phyloP scores from a whole-genome alignment of 2,329 filamentous ascomycete genomes.

The Fusarium luffae region DNA sequence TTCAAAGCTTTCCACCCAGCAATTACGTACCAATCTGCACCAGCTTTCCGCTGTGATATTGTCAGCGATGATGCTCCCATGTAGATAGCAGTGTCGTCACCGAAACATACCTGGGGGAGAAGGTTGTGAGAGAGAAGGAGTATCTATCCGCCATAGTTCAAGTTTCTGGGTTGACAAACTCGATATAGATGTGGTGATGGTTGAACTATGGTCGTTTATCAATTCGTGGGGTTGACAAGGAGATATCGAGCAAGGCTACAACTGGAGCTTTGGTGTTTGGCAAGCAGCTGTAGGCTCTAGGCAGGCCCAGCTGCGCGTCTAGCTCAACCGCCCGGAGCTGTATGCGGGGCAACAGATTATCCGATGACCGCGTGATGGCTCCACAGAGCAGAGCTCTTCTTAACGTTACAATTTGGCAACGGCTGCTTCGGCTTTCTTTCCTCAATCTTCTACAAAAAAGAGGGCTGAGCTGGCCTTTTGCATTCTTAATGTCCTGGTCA shows the following conservation, averaged over 20 bases:
- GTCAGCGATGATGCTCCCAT: constrained; percentile 57
- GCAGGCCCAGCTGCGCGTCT: constrained; percentile 55
- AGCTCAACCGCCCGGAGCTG: constrained; percentile 46
- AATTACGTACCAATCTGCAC: constrained; percentile 83
- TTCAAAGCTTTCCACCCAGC: not conserved
- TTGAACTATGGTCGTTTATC: constrained; percentile 25
- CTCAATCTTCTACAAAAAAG: constrained; percentile 33
- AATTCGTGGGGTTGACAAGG: constrained; percentile 41
- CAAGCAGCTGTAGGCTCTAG: constrained; percentile 48
- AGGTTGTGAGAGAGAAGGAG: constrained; percentile 98
- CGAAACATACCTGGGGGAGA: constrained; percentile 90
- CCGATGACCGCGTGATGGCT: constrained; percentile 38
- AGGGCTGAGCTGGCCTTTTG: constrained; percentile 50
- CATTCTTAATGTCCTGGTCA: constrained; percentile 25
- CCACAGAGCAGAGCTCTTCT: constrained; percentile 29
- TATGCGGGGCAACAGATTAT: constrained; percentile 43
- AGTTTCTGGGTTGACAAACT: constrained; percentile 20
- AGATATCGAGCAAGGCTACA: constrained; percentile 47
- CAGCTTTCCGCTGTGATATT: constrained; percentile 84
- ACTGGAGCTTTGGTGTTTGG: constrained; percentile 51
- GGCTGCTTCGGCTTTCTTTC: constrained; percentile 46
- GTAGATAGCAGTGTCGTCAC: constrained; percentile 42
- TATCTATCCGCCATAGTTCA: constrained; percentile 93
- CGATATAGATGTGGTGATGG: constrained; percentile 12
- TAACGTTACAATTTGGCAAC: constrained; percentile 35